A percentile compares a stretch with the other conserved stretches of the same genome.
These are phyloP conservation scores for Limtongozyma cylindracea DNA, from an alignment of 805 yeast species.

Conservation along the genomic window DNA sequence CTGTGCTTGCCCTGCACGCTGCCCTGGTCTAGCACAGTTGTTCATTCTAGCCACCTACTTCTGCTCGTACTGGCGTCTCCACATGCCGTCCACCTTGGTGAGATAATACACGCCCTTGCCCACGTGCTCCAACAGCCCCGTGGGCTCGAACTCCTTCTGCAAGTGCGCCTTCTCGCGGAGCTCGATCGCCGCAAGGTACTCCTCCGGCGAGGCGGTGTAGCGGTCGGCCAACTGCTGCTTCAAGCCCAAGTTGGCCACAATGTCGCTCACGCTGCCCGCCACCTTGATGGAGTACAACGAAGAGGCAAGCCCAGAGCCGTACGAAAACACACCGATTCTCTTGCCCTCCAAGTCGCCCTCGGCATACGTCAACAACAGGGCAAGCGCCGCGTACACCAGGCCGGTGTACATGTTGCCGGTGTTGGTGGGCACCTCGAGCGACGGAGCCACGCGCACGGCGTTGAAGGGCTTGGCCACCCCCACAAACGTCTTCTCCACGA, in stretches of 20 bases:
- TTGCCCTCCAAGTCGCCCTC: conserved; percentile 60
- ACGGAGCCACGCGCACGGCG: conserved; percentile 49
- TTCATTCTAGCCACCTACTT: conserved; percentile 8
- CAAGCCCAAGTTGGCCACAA: conserved; percentile 40
- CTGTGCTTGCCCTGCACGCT: too few species aligned
- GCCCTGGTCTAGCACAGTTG: too few species aligned
- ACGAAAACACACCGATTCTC: conserved; percentile 82
- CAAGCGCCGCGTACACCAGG: conserved; percentile 67
- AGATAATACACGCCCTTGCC: conserved; percentile 65
- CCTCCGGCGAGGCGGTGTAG: conserved; percentile 40
- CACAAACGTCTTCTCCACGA: conserved; percentile 67
- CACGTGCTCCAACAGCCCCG: conserved; percentile 52
- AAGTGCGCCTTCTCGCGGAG: conserved; percentile 80
- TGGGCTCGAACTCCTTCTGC: conserved; percentile 56
- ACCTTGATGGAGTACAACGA: conserved; percentile 62
- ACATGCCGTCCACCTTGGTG: conserved; percentile 64
- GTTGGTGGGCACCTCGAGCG: conserved; percentile 76
- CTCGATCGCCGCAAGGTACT: conserved; percentile 58
- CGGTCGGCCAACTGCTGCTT: conserved; percentile 44
- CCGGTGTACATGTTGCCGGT: conserved; percentile 98
- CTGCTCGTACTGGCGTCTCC: conserved; percentile 56
- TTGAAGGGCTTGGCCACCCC: conserved; percentile 45
- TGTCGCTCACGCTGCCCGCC: conserved; percentile 52
- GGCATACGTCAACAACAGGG: conserved; percentile 56
- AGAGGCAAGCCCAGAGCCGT: conserved; percentile 95